Evolutionary conservation across 371 early-diverging fungal genomes (phyloP).

Genomic region (Rhizopus delemar): DNA sequence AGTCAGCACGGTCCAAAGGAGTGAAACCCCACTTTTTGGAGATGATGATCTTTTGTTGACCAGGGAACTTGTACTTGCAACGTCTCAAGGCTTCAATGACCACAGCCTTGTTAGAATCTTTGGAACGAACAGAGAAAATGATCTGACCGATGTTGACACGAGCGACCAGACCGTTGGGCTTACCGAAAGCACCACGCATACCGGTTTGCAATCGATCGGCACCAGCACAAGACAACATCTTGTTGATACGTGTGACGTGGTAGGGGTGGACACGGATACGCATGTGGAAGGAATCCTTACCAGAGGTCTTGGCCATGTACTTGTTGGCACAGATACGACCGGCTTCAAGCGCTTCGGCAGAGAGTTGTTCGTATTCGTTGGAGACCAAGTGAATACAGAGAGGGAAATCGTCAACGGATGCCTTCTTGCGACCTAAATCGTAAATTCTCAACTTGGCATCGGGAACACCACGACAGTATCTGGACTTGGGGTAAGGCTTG

Average conservation of each 20-base stretch:
- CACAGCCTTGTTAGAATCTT: constrained; percentile 92
- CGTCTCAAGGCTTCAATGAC: constrained; percentile 99
- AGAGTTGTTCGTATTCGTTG: constrained; percentile 98
- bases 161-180: constrained; percentile 98
- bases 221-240: constrained; percentile 99
- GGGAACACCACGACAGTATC: constrained; percentile 99
- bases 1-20: constrained; percentile 93
- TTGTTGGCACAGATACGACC: constrained; percentile 99
- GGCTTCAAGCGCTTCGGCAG: constrained; percentile 99
- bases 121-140: constrained; percentile 98
- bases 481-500: constrained; percentile 99
- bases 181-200: constrained; percentile 99
- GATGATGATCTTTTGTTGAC: constrained; percentile 98
- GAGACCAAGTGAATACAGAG: constrained; percentile 96
- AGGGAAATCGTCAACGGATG: constrained; percentile 98
- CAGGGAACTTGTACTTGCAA: constrained; percentile 98
- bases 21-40: constrained; percentile 99
- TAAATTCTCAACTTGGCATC: constrained; percentile 98
- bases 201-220: constrained; percentile 99
- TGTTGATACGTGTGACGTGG: constrained; percentile 99
- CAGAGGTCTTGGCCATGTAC: constrained; percentile 98
- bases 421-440: constrained; percentile 99
- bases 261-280: constrained; percentile 99
- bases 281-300: constrained; percentile 99
- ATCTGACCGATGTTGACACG: constrained; percentile 99